Conservation (phyloP, 306 rosid genomes). For the Purshia tridentata region DNA sequence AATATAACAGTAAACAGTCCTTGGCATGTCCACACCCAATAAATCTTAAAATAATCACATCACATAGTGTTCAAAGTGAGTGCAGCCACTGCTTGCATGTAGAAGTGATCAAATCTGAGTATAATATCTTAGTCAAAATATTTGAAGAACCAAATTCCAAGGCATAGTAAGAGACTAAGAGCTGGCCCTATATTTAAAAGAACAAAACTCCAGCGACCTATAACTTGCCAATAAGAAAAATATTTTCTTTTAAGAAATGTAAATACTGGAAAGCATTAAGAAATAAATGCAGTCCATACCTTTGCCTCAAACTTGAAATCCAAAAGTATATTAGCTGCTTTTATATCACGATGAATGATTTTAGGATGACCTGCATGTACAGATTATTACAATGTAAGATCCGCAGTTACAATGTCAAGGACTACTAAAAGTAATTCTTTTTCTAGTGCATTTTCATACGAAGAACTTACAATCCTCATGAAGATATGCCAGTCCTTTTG, state of each 20-base stretch:
- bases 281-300: slow-evolving; percentile 39
- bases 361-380: slow-evolving; percentile 80
- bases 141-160: background rate
- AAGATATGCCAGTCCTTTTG: slow-evolving; percentile 94
- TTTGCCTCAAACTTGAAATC: slow-evolving; percentile 92
- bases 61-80: too few relatives aligned
- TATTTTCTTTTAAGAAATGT: background rate
- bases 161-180: background rate
- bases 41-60: background rate
- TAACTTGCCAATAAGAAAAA: background rate
- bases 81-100: background rate
- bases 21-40: background rate
- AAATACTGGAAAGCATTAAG: background rate
- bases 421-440: background rate
- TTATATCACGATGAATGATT: slow-evolving; percentile 96
- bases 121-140: background rate
- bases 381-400: slow-evolving; percentile 14
- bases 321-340: slow-evolving; percentile 79
- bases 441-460: background rate
- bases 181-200: background rate
- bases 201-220: background rate
- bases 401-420: background rate
- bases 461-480: slow-evolving; percentile 90
- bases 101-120: background rate
- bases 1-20: slow-evolving; percentile 2